phyloP scores from a whole-genome alignment of 2,329 filamentous ascomycete species.

The Colletotrichum costaricense region DNA sequence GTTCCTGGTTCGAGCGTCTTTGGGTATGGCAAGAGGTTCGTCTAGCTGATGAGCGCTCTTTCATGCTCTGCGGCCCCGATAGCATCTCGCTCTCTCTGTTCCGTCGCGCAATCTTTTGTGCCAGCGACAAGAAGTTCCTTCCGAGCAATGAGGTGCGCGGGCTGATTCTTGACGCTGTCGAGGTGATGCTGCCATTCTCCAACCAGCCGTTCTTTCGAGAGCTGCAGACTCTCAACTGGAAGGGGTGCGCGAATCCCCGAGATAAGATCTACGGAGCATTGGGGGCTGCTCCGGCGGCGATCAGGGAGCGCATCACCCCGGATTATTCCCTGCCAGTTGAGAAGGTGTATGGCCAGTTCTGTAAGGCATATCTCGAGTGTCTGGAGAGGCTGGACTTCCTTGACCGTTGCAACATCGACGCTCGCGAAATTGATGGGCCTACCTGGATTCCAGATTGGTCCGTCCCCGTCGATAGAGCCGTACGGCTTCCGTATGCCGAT shows the following conservation, averaged over 20 bases:
- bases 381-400: not conserved
- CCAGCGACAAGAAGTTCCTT: conserved; percentile 1
- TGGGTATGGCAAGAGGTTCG: conserved; percentile 6
- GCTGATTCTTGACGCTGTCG: not conserved
- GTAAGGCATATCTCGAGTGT: not conserved
- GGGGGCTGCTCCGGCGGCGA: not conserved
- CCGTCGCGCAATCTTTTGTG: not conserved
- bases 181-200: conserved; percentile 3
- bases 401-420: not conserved
- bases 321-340: not conserved
- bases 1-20: not conserved
- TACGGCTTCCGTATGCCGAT: not conserved
- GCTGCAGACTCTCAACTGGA: not conserved
- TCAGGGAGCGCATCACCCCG: not conserved
- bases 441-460: conserved; percentile 8
- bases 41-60: not conserved
- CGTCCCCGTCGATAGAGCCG: not conserved
- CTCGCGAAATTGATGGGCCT: not conserved
- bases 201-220: not conserved
- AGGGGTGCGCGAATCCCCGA: not conserved
- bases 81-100: not conserved
- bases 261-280: not conserved
- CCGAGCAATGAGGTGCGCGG: not conserved
- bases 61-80: not conserved
- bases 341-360: not conserved